phyloP scores from a whole-genome alignment of 352 stramenopile genomes.

The Ophiocytium majus region DNA sequence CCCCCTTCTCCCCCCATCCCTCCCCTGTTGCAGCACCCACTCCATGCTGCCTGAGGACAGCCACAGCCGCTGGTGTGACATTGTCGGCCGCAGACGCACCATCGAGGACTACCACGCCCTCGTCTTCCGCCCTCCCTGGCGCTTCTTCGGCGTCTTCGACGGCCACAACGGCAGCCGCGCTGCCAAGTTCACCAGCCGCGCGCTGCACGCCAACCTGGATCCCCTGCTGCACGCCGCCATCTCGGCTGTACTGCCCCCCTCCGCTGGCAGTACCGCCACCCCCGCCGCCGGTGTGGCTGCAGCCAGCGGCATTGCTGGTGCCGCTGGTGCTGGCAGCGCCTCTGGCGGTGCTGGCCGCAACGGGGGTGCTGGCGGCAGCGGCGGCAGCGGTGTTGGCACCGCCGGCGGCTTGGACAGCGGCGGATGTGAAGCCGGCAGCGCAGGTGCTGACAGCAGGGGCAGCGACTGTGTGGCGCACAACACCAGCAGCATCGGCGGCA shows the following conservation, averaged over 20 bases:
- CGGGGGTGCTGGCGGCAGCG: too few relatives aligned
- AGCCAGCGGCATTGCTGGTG: too few relatives aligned
- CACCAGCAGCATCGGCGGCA: background rate
- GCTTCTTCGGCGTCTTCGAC: constrained; percentile 90
- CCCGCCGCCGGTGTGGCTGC: background rate
- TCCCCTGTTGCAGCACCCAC: constrained; percentile 34
- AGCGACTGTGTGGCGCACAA: background rate
- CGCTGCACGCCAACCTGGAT: constrained; percentile 43
- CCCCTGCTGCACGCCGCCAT: constrained; percentile 27
- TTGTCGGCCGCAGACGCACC: constrained; percentile 84
- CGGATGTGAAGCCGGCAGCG: too few relatives aligned
- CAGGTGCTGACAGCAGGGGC: too few relatives aligned
- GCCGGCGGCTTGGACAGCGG: too few relatives aligned
- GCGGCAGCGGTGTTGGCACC: too few relatives aligned
- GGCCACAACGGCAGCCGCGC: constrained; percentile 84
- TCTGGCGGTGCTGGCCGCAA: too few relatives aligned
- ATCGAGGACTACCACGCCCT: constrained; percentile 80
- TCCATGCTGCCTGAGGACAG: constrained; percentile 49
- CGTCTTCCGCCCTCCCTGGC: constrained; percentile 62
- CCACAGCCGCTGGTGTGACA: constrained; percentile 71
- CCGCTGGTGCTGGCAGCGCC: too few relatives aligned
- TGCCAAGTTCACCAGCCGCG: constrained; percentile 68
- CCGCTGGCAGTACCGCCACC: background rate
- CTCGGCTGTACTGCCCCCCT: too few relatives aligned
- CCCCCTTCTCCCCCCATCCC: too few relatives aligned